A percentile compares a stretch with the other conserved stretches of the same genome.
Evolutionary conservation across 768 basidiomycete genomes (phyloP).

Genomic region (Trametes cubensis): DNA sequence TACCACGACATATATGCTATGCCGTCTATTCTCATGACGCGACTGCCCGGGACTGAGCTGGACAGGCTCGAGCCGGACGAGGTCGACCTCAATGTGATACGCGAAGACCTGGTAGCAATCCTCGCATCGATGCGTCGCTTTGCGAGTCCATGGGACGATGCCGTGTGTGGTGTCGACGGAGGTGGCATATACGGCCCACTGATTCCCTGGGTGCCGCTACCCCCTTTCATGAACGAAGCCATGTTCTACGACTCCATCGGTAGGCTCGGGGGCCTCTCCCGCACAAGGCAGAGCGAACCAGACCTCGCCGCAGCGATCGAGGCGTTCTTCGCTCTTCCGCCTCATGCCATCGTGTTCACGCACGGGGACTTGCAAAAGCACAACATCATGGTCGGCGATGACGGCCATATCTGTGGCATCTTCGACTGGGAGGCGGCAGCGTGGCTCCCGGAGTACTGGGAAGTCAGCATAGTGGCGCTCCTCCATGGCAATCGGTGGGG

Average conservation of each 20-base stretch:
- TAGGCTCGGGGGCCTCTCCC: neutral
- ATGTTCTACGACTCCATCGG: neutral
- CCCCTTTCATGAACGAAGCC: neutral
- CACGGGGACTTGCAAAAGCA: conserved; percentile 18
- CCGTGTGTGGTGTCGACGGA: conserved; percentile 5
- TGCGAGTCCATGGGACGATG: conserved; percentile 3
- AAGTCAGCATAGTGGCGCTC: no score
- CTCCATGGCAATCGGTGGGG: no score
- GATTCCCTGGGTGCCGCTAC: neutral
- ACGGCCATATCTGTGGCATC: no score
- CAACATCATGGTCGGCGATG: no score
- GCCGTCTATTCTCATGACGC: conserved; percentile 11
- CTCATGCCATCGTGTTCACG: conserved; percentile 21
- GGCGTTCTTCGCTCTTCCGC: conserved; percentile 1
- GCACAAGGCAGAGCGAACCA: neutral
- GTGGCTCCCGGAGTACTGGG: no score
- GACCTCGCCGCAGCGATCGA: neutral
- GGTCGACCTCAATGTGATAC: conserved; percentile 3
- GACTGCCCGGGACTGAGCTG: neutral
- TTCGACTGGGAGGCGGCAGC: no score
- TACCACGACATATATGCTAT: neutral
- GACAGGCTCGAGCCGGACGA: neutral
- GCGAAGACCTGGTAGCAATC: neutral
- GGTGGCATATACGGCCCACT: neutral
- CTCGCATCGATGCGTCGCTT: conserved; percentile 7